Evolutionary conservation across 305 asterid genomes (phyloP).

Genomic region (Andrographis paniculata): DNA sequence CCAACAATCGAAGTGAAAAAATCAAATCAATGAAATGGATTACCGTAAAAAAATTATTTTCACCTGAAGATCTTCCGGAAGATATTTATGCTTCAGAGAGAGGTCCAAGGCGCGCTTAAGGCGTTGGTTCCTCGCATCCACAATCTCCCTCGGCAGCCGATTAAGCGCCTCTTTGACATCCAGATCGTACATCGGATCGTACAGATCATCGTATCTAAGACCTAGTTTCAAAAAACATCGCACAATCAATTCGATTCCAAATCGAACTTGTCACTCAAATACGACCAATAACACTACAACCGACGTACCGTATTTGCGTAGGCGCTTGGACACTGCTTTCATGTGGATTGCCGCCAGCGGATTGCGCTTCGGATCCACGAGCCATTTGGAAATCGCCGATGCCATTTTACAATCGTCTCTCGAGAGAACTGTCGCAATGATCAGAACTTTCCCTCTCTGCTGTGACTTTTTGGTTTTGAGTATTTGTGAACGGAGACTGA

Average conservation of each 20-base stretch:
- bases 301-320: slow-evolving; percentile 50
- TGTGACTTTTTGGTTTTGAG: no score
- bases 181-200: slow-evolving; percentile 64
- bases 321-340: slow-evolving; percentile 53
- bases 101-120: slow-evolving; percentile 78
- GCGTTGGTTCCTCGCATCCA: slow-evolving; percentile 78
- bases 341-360: slow-evolving; percentile 73
- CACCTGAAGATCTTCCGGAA: slow-evolving; percentile 66
- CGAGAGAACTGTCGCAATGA: no score
- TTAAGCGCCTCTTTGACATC: slow-evolving; percentile 77
- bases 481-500: no score
- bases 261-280: no score
- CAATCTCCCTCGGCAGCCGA: slow-evolving; percentile 69
- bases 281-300: background rate
- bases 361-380: slow-evolving; percentile 69
- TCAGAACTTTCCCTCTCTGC: no score
- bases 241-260: no score
- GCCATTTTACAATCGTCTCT: slow-evolving; percentile 26
- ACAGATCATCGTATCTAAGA: slow-evolving; percentile 62
- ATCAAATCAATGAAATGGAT: background rate
- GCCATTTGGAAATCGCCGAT: slow-evolving; percentile 49
- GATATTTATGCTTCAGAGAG: slow-evolving; percentile 72
- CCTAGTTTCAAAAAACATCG: slow-evolving; percentile 29
- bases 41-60: background rate
- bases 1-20: background rate